Conservation (phyloP, 1,139 yeast genomes). For the Blastobotrys elegans region DNA sequence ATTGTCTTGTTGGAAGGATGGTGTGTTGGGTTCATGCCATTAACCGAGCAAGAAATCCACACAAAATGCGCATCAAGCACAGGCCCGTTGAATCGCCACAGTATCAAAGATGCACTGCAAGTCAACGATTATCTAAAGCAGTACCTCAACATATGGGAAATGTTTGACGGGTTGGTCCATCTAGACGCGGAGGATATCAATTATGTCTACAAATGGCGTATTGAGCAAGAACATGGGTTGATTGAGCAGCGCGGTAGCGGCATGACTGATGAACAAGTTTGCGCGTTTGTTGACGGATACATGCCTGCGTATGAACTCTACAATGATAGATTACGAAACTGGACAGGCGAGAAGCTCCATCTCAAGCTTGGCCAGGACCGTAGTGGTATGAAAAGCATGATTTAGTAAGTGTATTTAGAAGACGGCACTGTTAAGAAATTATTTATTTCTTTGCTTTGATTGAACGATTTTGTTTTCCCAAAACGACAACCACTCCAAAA, state of each 20-base stretch:
- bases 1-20: constrained; percentile 86
- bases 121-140: constrained; percentile 47
- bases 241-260: constrained; percentile 56
- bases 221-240: constrained; percentile 75
- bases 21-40: constrained; percentile 74
- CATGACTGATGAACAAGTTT: constrained; percentile 71
- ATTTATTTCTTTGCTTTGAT: too few relatives aligned
- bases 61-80: constrained; percentile 15
- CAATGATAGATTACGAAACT: constrained; percentile 41
- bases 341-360: constrained; percentile 5
- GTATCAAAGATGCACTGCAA: constrained; percentile 34
- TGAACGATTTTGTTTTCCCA: too few relatives aligned
- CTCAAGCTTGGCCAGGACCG: constrained; percentile 8
- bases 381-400: neutral
- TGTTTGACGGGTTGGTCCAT: constrained; percentile 57
- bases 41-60: constrained; percentile 30
- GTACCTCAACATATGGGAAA: constrained; percentile 56
- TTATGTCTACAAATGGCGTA: constrained; percentile 76
- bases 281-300: constrained; percentile 67
- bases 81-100: constrained; percentile 22
- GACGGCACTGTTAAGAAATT: too few relatives aligned
- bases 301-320: constrained; percentile 81
- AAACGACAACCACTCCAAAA: too few relatives aligned
- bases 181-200: constrained; percentile 53
- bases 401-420: too few relatives aligned